Conservation (phyloP, 1,139 yeast genomes). For the Saccharomycopsis crataegensis region DNA sequence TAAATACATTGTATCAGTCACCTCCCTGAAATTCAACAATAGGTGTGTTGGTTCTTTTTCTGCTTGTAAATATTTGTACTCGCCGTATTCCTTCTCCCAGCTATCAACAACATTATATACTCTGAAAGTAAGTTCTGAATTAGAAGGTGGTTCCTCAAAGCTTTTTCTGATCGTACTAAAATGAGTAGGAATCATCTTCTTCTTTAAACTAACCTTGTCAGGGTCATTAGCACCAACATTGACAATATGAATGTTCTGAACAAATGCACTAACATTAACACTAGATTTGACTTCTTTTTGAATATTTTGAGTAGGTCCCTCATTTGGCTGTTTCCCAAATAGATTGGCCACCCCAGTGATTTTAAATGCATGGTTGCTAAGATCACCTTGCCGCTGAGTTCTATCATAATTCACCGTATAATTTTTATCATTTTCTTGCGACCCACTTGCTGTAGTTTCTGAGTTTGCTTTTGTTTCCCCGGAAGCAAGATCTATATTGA, state of each 20-base stretch:
- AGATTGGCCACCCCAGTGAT: no score
- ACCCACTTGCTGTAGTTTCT: no score
- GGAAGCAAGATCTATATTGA: no score
- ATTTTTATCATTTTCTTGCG: no score
- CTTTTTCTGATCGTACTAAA: not conserved
- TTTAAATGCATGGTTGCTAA: no score
- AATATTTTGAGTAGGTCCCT: no score
- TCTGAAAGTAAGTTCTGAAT: not conserved
- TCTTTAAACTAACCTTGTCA: not conserved
- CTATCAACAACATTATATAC: not conserved
- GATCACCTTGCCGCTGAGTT: no score
- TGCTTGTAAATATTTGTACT: not conserved
- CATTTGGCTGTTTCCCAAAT: no score
- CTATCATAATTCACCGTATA: no score
- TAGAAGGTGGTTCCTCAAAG: not conserved
- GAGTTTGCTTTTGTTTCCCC: no score
- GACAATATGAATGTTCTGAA: not conserved
- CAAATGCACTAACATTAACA: not conserved
- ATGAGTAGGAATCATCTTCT: not conserved
- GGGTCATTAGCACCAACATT: not conserved
- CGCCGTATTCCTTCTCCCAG: not conserved
- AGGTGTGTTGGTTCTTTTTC: not conserved
- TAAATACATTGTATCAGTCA: not conserved
- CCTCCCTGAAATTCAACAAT: not conserved
- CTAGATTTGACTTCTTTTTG: no score